Percentiles rank a stretch among this genome's conserved stretches.
These are phyloP conservation scores for Phoenix roebelenii DNA, from an alignment of 176 grass and related monocot species.

Conservation along the genomic window DNA sequence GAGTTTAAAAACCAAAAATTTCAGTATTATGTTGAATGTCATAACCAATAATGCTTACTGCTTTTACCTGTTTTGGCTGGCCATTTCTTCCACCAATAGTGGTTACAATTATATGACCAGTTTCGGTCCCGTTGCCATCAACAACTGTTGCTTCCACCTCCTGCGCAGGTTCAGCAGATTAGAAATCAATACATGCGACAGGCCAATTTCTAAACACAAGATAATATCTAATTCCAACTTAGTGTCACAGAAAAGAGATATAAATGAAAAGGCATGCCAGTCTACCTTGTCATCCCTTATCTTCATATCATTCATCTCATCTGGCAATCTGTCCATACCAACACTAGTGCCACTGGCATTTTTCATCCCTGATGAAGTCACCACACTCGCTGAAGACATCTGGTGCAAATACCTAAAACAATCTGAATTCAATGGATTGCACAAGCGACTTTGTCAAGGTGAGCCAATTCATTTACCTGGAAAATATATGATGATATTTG, in stretches of 20 bases:
- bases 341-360: constrained; percentile 28
- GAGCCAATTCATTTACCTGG: too few relatives aligned
- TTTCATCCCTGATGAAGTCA: constrained; percentile 29
- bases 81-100: constrained; percentile 73
- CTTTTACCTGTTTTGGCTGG: constrained; percentile 55
- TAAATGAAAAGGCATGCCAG: background rate
- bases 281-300: constrained; percentile 70
- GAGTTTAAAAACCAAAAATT: too few relatives aligned
- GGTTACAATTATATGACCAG: constrained; percentile 81
- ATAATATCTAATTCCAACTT: background rate
- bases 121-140: constrained; percentile 69
- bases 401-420: constrained; percentile 2
- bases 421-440: too few relatives aligned
- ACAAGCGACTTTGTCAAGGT: too few relatives aligned
- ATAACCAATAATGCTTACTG: background rate
- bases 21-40: too few relatives aligned
- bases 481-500: too few relatives aligned
- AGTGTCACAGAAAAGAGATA: background rate
- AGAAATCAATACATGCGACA: too few relatives aligned
- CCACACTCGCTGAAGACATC: constrained; percentile 47
- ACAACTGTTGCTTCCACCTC: constrained; percentile 64
- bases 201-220: background rate
- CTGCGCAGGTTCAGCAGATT: constrained; percentile 27
- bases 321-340: constrained; percentile 40
- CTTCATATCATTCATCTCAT: constrained; percentile 62